A percentile compares a stretch with the other conserved stretches of the same genome.
These are phyloP conservation scores for Ajuga chamaepitys DNA, from an alignment of 257 asterid genomes.

Conservation along the genomic window DNA sequence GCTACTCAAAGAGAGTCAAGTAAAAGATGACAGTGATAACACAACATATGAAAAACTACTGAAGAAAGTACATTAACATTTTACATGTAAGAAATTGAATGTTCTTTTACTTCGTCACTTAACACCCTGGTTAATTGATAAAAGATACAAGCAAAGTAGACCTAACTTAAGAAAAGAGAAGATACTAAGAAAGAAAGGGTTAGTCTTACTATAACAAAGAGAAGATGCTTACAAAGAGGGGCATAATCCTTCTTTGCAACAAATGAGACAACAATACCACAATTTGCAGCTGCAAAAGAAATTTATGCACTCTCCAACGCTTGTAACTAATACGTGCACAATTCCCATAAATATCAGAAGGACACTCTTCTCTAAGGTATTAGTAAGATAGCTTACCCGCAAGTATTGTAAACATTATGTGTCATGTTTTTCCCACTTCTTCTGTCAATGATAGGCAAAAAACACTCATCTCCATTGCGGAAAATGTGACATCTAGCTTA, in stretches of 20 bases:
- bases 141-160: neutral
- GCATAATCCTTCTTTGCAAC: neutral
- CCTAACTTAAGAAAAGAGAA: neutral
- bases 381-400: slow-evolving; percentile 57
- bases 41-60: neutral
- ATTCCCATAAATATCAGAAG: neutral
- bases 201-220: neutral
- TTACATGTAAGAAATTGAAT: neutral
- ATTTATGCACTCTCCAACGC: neutral
- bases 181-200: neutral
- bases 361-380: neutral
- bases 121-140: neutral
- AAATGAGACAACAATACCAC: neutral
- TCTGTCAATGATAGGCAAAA: slow-evolving; percentile 84
- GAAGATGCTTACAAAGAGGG: neutral
- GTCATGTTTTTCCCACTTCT: slow-evolving; percentile 82
- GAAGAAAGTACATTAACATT: neutral
- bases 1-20: too few species aligned
- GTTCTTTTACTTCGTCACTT: neutral
- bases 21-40: too few species aligned
- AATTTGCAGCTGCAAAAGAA: neutral
- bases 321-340: too few species aligned
- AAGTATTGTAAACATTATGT: slow-evolving; percentile 70
- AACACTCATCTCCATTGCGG: slow-evolving; percentile 93
- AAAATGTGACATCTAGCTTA: slow-evolving; percentile 80